Evolutionary conservation across 176 grass and related monocot genomes (phyloP).

Genomic region (Phragmites australis): DNA sequence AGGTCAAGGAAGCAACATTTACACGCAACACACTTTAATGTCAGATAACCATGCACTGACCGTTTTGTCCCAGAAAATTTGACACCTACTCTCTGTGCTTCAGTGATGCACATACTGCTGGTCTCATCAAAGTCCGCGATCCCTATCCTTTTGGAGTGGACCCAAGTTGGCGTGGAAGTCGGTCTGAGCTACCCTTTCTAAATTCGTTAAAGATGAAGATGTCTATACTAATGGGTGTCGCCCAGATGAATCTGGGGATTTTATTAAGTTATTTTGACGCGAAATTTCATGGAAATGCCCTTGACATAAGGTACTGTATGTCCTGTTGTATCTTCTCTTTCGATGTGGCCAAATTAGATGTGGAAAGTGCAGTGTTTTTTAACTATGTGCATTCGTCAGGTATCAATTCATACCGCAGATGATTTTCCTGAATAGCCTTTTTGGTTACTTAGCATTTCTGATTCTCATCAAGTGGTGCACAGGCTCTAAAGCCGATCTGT

Average conservation of each 20-base stretch:
- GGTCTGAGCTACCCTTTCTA: conserved; percentile 96
- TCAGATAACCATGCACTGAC: conserved; percentile 2
- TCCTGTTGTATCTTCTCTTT: conserved; percentile 31
- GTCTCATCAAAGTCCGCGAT: conserved; percentile 85
- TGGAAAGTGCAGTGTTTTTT: neutral
- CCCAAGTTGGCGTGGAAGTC: conserved; percentile 94
- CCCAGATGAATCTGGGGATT: conserved; percentile 96
- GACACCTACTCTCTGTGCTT: conserved; percentile 30
- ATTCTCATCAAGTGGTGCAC: conserved; percentile 97
- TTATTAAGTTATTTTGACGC: conserved; percentile 97
- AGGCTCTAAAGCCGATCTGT: conserved; percentile 92
- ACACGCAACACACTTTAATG: neutral
- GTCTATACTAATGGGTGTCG: conserved; percentile 95
- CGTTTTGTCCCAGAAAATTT: conserved; percentile 22
- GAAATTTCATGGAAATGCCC: conserved; percentile 80
- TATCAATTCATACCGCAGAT: conserved; percentile 97
- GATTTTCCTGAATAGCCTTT: conserved; percentile 98
- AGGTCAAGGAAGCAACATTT: conserved; percentile 15
- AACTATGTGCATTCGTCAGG: conserved; percentile 55
- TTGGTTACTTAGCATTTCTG: conserved; percentile 93
- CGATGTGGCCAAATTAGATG: neutral
- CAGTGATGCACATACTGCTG: conserved; percentile 78
- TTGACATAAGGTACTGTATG: conserved; percentile 82
- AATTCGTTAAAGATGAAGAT: conserved; percentile 99
- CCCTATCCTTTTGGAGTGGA: conserved; percentile 99